Base-by-base conservation (phyloP, 2,329 filamentous ascomycete species). In the Elsinoe necatrix region DNA sequence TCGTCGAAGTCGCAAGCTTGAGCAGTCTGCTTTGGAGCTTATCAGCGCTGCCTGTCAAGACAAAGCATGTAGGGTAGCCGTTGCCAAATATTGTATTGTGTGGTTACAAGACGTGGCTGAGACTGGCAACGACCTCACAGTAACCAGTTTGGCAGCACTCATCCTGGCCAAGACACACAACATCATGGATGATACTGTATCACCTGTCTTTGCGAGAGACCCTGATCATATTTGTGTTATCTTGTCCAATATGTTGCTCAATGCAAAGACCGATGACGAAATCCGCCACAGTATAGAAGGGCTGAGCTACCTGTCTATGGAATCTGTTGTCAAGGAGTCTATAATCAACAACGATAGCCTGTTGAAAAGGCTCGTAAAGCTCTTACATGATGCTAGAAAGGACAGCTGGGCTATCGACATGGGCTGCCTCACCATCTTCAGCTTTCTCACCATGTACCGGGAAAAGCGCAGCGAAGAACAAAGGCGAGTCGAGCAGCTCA, bases 41-140 rank as follows among this genome's bases (percentile, higher is more conserved):
- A 78, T 98, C 58, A 95, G 91, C 71, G 89, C 89, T 11, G 91
- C 92, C 5, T 96, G 90, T 71, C 87, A 95, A 71, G 87, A 95
- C 67, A 79, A 83, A 47, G 75, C 81, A 6, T 97, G 91, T 66
- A 83, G 93, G 20, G 87, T 91, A 62, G 86, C 87, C 7, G 87
- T 97, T 59, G 81, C 83, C 63, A 90, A 90, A 69, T 84, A 95
- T 67, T 95, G 92, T 69, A 77, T 81, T 29, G 83, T 88, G 57
- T 97, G 92, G 89, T 77, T 98, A 34, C 86, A 91, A 66, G 86
- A 92, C 64, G 81, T 95, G 55, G 81, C 95, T 55, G 84, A 85
- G 62, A 84, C 88, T 66, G 83, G 86, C 59, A 81, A 81, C 29
- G 82, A 85, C 58, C 66, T 73, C 74, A 57, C 72, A 65, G 62